These are phyloP conservation scores for Cyberlindnera suaveolens DNA, from an alignment of 805 yeast genomes.

Conservation along the genomic window DNA sequence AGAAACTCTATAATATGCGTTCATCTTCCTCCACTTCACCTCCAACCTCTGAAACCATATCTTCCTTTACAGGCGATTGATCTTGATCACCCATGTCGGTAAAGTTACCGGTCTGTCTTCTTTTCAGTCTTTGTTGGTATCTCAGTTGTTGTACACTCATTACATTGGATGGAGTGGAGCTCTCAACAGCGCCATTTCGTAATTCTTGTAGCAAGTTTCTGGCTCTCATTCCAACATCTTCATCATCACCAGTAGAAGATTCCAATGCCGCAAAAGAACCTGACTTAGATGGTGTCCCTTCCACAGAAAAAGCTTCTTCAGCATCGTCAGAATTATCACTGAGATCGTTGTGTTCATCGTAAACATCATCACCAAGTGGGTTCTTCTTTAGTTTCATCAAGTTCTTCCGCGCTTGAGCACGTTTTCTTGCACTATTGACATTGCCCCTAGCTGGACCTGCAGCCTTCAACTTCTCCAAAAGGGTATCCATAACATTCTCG, in stretches of 20 bases:
- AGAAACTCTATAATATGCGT: too few relatives aligned
- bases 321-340: conserved; percentile 7
- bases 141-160: conserved; percentile 39
- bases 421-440: conserved; percentile 70
- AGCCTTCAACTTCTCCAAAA: conserved; percentile 80
- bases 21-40: too few relatives aligned
- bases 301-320: conserved; percentile 10
- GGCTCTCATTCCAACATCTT: conserved; percentile 51
- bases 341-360: conserved; percentile 9
- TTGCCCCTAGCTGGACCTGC: conserved; percentile 78
- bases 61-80: neutral
- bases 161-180: conserved; percentile 25
- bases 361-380: conserved; percentile 14
- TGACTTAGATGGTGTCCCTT: conserved; percentile 14
- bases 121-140: conserved; percentile 31
- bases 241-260: conserved; percentile 12
- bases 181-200: conserved; percentile 28
- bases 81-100: neutral
- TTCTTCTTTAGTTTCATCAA: conserved; percentile 34
- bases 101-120: conserved; percentile 13
- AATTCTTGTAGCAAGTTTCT: conserved; percentile 56
- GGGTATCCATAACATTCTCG: conserved; percentile 70
- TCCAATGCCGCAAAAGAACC: neutral
- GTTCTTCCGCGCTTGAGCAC: conserved; percentile 70
- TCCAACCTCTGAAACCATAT: too few relatives aligned